Conservation (phyloP, 2,329 filamentous ascomycete species). For the Neoarthrinium moseri region DNA sequence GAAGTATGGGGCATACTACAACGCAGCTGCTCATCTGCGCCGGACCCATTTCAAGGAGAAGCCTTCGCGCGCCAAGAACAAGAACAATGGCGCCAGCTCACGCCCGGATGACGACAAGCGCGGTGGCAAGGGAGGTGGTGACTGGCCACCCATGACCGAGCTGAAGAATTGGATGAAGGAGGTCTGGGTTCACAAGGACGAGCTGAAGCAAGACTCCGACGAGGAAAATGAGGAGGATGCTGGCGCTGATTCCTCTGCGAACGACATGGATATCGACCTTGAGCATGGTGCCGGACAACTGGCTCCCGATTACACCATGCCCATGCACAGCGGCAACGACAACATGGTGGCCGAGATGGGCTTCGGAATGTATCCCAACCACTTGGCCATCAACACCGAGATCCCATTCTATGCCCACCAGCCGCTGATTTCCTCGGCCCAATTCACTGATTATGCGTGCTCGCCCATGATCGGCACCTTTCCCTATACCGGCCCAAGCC, state of each 20-base stretch:
- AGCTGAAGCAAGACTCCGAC: conserved; percentile 25
- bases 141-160: conserved; percentile 55
- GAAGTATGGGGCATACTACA: conserved; percentile 89
- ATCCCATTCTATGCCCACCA: conserved; percentile 14
- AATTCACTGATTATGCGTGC: conserved; percentile 23
- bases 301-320: conserved; percentile 12
- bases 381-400: conserved; percentile 18
- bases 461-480: conserved; percentile 17
- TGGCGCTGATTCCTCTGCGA: conserved; percentile 33
- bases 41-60: conserved; percentile 82
- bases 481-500: conserved; percentile 18
- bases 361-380: conserved; percentile 16
- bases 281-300: conserved; percentile 19
- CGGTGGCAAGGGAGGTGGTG: conserved; percentile 52
- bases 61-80: conserved; percentile 43
- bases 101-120: conserved; percentile 45
- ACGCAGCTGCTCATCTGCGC: conserved; percentile 86
- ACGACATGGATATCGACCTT: conserved; percentile 29
- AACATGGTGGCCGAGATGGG: conserved; percentile 17
- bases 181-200: conserved; percentile 39
- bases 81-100: conserved; percentile 26
- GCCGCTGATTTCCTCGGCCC: conserved; percentile 28
- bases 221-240: conserved; percentile 40
- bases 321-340: conserved; percentile 10
- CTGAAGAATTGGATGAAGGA: conserved; percentile 61